These are phyloP conservation scores for Taphrina communis DNA, from an alignment of 1,139 yeast species.

Conservation along the genomic window DNA sequence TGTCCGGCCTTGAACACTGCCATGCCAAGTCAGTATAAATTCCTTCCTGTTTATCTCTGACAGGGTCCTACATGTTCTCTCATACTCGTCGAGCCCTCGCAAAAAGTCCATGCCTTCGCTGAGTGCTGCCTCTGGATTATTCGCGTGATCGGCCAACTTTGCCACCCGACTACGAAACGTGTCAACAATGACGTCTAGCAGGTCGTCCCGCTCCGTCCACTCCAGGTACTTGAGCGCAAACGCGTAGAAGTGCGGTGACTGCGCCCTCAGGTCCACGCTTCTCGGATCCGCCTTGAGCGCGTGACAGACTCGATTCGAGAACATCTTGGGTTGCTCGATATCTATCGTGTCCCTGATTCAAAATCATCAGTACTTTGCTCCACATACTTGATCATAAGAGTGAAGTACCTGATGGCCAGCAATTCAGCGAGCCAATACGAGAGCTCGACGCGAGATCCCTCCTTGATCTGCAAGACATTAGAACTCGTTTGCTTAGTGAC, in stretches of 20 bases:
- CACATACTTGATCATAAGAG: too few species aligned
- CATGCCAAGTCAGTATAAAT: too few species aligned
- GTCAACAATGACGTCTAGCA: constrained; percentile 41
- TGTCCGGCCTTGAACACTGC: constrained; percentile 63
- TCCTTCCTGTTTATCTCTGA: too few species aligned
- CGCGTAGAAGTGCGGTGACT: constrained; percentile 69
- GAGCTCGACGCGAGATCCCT: constrained; percentile 72
- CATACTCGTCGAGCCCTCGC: constrained; percentile 75
- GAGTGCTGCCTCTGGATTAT: constrained; percentile 56
- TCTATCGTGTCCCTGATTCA: constrained; percentile 33
- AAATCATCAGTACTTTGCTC: too few species aligned
- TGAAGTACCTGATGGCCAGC: constrained; percentile 59
- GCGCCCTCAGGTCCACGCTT: constrained; percentile 69
- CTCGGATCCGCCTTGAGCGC: constrained; percentile 80
- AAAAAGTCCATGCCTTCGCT: constrained; percentile 58
- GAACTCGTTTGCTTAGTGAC: too few species aligned
- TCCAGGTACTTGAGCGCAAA: constrained; percentile 51
- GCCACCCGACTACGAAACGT: constrained; percentile 70
- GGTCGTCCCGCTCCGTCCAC: constrained; percentile 36
- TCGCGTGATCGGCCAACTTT: constrained; percentile 74
- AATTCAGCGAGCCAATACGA: constrained; percentile 91
- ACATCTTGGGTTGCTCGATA: constrained; percentile 23
- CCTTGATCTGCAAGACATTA: constrained; percentile 54
- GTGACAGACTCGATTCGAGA: constrained; percentile 46
- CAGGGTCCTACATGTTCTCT: constrained; percentile 55